Evolutionary conservation across 2,329 filamentous ascomycete genomes (phyloP).

Genomic region (Mollisia scopiformis): DNA sequence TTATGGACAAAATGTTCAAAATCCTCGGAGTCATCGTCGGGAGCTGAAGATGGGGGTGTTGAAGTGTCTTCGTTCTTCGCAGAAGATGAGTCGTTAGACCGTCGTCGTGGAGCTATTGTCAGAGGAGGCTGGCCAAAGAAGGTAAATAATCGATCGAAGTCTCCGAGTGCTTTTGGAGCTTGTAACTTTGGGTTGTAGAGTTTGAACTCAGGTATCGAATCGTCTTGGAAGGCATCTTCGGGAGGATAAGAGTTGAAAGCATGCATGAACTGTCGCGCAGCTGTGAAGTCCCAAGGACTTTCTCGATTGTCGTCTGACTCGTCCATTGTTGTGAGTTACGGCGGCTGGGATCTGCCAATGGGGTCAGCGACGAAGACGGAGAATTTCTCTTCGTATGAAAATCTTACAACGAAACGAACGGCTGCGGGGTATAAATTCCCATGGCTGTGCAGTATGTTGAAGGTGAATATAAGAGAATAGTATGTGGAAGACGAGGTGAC

Average conservation of each 20-base stretch:
- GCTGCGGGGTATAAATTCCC: not conserved
- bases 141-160: conserved; percentile 26
- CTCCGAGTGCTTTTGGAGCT: conserved; percentile 22
- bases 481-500: not conserved
- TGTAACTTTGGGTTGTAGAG: conserved; percentile 19
- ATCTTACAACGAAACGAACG: not conserved
- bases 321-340: not conserved
- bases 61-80: conserved; percentile 12
- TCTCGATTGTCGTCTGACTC: not conserved
- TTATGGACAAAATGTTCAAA: conserved; percentile 12
- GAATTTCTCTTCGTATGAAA: not conserved
- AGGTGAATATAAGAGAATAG: not conserved
- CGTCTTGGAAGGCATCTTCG: not conserved
- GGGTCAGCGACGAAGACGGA: not conserved
- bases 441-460: not conserved
- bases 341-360: not conserved
- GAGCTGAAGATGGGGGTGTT: conserved; percentile 18
- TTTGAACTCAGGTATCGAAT: conserved; percentile 5
- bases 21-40: conserved; percentile 7
- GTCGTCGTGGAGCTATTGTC: conserved; percentile 7
- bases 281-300: not conserved
- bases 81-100: conserved; percentile 18
- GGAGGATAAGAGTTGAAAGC: not conserved
- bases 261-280: not conserved
- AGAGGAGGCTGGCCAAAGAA: conserved; percentile 24